A percentile compares a stretch with the other conserved stretches of the same genome.
These are phyloP conservation scores for Cutaneotrichosporon sp. DNA, from an alignment of 1,284 basidiomycete genomes.

Conservation along the genomic window DNA sequence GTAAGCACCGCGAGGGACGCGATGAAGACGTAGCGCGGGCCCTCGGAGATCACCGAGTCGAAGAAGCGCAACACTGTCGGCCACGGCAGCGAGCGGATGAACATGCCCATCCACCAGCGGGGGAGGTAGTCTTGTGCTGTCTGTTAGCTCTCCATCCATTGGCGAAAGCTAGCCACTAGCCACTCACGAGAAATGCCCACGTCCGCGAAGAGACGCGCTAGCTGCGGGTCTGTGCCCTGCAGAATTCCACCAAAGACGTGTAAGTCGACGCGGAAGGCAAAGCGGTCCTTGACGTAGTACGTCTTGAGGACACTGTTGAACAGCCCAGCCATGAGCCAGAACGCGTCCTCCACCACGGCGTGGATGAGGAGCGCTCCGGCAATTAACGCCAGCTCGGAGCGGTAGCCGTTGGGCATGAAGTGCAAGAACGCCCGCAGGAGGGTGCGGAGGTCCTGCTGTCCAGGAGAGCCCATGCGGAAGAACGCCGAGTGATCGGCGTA, in stretches of 20 bases:
- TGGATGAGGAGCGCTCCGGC: constrained; percentile 77
- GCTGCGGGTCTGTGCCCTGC: constrained; percentile 64
- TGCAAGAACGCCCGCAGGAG: constrained; percentile 47
- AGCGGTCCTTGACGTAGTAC: constrained; percentile 72
- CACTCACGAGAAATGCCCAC: constrained; percentile 56
- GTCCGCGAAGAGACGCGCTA: constrained; percentile 63
- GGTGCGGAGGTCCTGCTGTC: constrained; percentile 46
- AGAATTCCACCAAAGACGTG: constrained; percentile 73
- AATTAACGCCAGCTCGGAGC: constrained; percentile 65
- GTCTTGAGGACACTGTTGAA: constrained; percentile 68
- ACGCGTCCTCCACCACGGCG: constrained; percentile 85
- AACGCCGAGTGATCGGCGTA: constrained; percentile 50
- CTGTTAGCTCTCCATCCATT: no score
- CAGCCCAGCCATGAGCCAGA: constrained; percentile 74
- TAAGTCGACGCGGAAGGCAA: constrained; percentile 77
- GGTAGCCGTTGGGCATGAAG: constrained; percentile 68
- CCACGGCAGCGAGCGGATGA: constrained; percentile 73
- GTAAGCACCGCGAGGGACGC: constrained; percentile 71
- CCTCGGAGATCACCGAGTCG: constrained; percentile 86
- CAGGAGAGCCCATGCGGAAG: constrained; percentile 34
- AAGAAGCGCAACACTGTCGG: constrained; percentile 76
- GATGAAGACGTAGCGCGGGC: constrained; percentile 76
- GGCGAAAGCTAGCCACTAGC: constrained; percentile 7
- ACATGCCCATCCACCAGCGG: constrained; percentile 58
- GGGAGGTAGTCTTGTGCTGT: constrained; percentile 44